A percentile compares a stretch with the other conserved stretches of the same genome.
These are phyloP conservation scores for Forsythia suspensa DNA, from an alignment of 257 asterid genomes.

Conservation along the genomic window DNA sequence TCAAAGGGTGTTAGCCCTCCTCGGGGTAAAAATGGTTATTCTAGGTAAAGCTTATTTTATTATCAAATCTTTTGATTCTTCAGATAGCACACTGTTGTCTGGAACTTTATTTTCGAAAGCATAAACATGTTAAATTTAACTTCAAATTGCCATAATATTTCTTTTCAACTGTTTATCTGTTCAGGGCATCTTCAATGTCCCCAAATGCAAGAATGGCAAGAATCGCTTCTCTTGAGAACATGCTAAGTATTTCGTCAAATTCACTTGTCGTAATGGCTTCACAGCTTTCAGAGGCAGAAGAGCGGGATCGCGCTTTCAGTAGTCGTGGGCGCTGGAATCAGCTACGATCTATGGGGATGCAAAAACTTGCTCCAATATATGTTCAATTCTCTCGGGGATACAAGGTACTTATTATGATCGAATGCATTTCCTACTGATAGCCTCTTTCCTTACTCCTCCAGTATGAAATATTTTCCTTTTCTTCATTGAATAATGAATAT, in stretches of 20 bases:
- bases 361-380: slow-evolving; percentile 80
- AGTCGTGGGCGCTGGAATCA: slow-evolving; percentile 97
- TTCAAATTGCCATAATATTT: neutral
- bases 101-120: neutral
- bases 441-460: neutral
- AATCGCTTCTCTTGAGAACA: slow-evolving; percentile 93
- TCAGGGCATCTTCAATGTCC: slow-evolving; percentile 91
- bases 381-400: slow-evolving; percentile 83
- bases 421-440: neutral
- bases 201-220: slow-evolving; percentile 91
- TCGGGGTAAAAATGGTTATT: slow-evolving; percentile 77
- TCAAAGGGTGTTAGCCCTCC: slow-evolving; percentile 90
- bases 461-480: neutral
- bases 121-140: slow-evolving; percentile 2
- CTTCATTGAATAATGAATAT: neutral
- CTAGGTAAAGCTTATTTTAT: slow-evolving; percentile 51
- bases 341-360: slow-evolving; percentile 98
- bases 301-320: slow-evolving; percentile 76
- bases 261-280: slow-evolving; percentile 98
- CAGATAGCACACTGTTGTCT: neutral
- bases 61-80: neutral
- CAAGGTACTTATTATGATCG: slow-evolving; percentile 50
- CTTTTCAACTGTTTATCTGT: slow-evolving; percentile 11
- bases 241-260: slow-evolving; percentile 90
- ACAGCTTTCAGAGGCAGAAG: slow-evolving; percentile 99